phyloP scores from a whole-genome alignment of 306 rosid species.

The Dryas drummondii region DNA sequence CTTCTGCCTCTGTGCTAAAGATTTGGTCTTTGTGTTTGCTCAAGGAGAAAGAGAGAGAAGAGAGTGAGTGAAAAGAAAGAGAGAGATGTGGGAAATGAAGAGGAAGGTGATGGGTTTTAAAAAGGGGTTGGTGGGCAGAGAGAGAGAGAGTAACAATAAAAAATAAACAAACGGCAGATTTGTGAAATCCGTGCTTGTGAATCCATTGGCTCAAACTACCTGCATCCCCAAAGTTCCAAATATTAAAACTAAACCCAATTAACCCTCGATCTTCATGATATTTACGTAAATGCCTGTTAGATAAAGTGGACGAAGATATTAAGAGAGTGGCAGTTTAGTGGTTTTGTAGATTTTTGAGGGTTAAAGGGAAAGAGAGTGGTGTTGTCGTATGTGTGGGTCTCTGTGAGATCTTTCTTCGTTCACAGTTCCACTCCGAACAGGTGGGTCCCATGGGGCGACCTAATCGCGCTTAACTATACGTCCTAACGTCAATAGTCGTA shows the following conservation, averaged over 20 bases:
- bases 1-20: background rate
- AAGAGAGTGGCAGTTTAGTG: slow-evolving; percentile 27
- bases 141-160: slow-evolving; percentile 28
- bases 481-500: slow-evolving; percentile 32
- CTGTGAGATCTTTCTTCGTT: slow-evolving; percentile 7
- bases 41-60: background rate
- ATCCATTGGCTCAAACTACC: slow-evolving; percentile 69
- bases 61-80: background rate
- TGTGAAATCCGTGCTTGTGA: slow-evolving; percentile 45
- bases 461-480: slow-evolving; percentile 38
- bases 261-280: background rate
- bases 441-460: slow-evolving; percentile 51
- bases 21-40: background rate
- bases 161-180: slow-evolving; percentile 48
- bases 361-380: background rate
- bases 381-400: background rate
- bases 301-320: background rate
- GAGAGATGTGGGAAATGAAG: slow-evolving; percentile 5
- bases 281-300: slow-evolving; percentile 8
- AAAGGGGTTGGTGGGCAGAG: slow-evolving; percentile 37
- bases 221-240: slow-evolving; percentile 27
- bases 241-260: no score
- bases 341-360: background rate
- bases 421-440: slow-evolving; percentile 12
- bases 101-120: slow-evolving; percentile 4